phyloP scores from a whole-genome alignment of 1,284 basidiomycete genomes.

The Marasmius tenuissimus region DNA sequence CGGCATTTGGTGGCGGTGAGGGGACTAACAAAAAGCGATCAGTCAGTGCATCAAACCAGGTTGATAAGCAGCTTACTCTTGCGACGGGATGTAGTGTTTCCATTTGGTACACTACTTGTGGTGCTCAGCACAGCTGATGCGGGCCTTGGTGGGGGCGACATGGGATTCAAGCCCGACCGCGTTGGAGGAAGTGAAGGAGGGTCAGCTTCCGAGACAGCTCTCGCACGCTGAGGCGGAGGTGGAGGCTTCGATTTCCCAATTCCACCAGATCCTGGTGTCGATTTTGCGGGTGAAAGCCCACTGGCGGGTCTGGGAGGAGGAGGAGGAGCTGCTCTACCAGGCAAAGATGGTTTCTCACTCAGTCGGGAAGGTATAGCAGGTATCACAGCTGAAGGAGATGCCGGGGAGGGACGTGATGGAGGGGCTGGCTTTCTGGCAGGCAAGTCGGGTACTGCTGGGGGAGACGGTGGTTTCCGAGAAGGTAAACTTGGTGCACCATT shows the following conservation, averaged over 20 bases:
- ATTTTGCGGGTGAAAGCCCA: slow-evolving; percentile 26
- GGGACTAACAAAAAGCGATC: slow-evolving; percentile 50
- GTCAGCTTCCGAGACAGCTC: slow-evolving; percentile 28
- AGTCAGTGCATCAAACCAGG: slow-evolving; percentile 11
- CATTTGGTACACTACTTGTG: slow-evolving; percentile 32
- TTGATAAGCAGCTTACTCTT: slow-evolving; percentile 47
- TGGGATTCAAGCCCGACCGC: slow-evolving; percentile 18
- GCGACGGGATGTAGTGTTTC: slow-evolving; percentile 34
- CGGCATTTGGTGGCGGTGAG: slow-evolving; percentile 69
- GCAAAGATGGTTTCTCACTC: slow-evolving; percentile 11
- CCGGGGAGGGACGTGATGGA: slow-evolving; percentile 6
- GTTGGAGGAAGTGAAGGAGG: slow-evolving; percentile 21
- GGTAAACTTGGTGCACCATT: slow-evolving; percentile 23
- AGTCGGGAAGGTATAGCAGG: slow-evolving; percentile 28
- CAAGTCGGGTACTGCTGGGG: slow-evolving; percentile 21
- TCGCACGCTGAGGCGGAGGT: slow-evolving; percentile 30
- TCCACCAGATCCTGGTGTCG: slow-evolving; percentile 42
- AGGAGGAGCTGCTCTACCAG: slow-evolving; percentile 28
- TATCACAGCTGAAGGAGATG: not conserved
- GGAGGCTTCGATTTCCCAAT: slow-evolving; percentile 31
- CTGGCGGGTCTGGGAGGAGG: slow-evolving; percentile 32
- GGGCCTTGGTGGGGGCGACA: slow-evolving; percentile 17
- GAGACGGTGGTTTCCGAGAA: slow-evolving; percentile 37
- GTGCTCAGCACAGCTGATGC: slow-evolving; percentile 22
- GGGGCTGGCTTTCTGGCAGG: slow-evolving; percentile 14